Percentiles rank a stretch among this genome's conserved stretches.
Conservation (phyloP, 2,329 filamentous ascomycete genomes). For the Penicillium freii region DNA sequence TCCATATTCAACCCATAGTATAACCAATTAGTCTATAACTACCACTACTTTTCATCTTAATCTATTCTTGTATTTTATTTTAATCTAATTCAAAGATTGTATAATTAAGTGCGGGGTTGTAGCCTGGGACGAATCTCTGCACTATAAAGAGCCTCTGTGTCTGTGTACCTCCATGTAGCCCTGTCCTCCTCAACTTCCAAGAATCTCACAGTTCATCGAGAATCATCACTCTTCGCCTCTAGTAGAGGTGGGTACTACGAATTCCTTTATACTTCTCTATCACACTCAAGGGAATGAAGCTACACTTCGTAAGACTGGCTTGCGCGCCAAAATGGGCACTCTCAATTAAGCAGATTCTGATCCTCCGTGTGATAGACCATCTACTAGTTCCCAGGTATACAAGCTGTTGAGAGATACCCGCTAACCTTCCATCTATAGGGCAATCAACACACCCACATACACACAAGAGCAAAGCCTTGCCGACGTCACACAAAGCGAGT, state of each 20-base stretch:
- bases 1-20: not conserved
- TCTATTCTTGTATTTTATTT: not conserved
- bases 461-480: not conserved
- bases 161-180: not conserved
- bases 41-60: not conserved
- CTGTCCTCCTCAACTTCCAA: not conserved
- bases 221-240: not conserved
- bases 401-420: not conserved
- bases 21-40: not conserved
- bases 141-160: not conserved
- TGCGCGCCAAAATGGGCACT: slow-evolving; percentile 9
- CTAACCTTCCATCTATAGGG: not conserved
- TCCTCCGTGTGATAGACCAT: not conserved
- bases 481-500: not conserved
- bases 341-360: slow-evolving; percentile 23
- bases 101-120: not conserved
- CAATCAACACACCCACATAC: not conserved
- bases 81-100: not conserved
- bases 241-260: not conserved
- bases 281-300: slow-evolving; percentile 10
- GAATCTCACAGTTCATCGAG: too few species aligned
- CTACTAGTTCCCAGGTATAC: too few species aligned
- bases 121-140: not conserved
- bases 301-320: slow-evolving; percentile 15
- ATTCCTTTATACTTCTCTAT: not conserved